Conservation (phyloP, 139 green algal species). For the Volvox reticuliferus region DNA sequence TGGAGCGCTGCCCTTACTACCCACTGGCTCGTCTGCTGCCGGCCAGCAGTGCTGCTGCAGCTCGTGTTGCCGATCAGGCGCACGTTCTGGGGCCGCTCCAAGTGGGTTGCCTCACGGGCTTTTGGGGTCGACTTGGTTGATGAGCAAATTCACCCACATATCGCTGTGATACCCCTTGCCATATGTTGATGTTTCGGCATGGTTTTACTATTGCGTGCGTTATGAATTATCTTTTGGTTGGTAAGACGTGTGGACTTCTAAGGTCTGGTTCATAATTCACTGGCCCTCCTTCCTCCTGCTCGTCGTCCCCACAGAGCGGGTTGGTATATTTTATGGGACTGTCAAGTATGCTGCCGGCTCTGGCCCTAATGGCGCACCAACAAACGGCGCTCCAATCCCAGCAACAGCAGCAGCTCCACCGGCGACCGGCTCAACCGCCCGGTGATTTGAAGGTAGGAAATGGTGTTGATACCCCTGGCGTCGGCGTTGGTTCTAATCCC, state of each 20-base stretch:
- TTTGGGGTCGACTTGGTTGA: no score
- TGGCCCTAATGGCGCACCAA: slow-evolving; percentile 28
- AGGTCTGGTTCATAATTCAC: no score
- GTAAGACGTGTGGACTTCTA: no score
- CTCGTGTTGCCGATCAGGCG: not conserved
- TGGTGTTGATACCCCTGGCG: no score
- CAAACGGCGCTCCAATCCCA: not conserved
- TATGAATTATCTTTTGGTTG: no score
- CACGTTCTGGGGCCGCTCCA: not conserved
- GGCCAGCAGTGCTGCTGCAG: not conserved
- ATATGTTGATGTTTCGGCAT: no score
- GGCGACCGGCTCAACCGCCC: not conserved
- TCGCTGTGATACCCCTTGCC: no score
- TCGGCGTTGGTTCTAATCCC: no score
- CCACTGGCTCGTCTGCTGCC: slow-evolving; percentile 5
- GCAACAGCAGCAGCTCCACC: not conserved
- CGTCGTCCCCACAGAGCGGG: slow-evolving; percentile 9
- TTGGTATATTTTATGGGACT: slow-evolving; percentile 38
- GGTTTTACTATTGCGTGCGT: no score
- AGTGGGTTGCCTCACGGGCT: not conserved
- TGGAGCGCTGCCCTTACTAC: slow-evolving; percentile 12
- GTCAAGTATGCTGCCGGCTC: slow-evolving; percentile 46
- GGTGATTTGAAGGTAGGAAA: no score
- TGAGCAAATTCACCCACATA: no score
- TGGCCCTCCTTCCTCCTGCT: not conserved